Percentiles rank a stretch among this genome's conserved stretches.
These are phyloP conservation scores for Globisporangium abappressorium DNA, from an alignment of 352 stramenopile species.

Conservation along the genomic window DNA sequence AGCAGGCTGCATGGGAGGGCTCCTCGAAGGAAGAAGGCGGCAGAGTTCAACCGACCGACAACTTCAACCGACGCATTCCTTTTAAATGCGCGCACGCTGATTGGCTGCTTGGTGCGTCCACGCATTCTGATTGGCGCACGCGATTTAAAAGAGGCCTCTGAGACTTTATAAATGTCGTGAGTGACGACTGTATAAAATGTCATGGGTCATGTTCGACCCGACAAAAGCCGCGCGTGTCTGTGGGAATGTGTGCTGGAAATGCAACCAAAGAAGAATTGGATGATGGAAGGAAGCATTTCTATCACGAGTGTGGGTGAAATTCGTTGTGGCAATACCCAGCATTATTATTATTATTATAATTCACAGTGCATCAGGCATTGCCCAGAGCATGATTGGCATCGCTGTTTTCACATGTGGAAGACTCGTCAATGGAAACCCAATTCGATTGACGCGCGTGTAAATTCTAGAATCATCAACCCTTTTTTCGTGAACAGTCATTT, in stretches of 20 bases:
- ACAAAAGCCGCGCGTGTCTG: not conserved
- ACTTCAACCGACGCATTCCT: constrained; percentile 29
- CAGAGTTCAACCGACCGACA: constrained; percentile 10
- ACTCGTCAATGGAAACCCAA: not conserved
- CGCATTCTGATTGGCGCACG: not conserved
- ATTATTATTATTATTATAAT: too few species aligned
- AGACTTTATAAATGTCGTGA: not conserved
- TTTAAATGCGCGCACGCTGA: constrained; percentile 25
- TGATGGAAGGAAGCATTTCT: too few species aligned
- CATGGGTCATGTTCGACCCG: too few species aligned
- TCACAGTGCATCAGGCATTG: too few species aligned
- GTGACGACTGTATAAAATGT: not conserved
- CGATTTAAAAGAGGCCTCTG: not conserved
- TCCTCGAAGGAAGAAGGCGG: not conserved
- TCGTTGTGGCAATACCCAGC: too few species aligned
- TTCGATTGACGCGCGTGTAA: not conserved
- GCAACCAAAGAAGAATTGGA: too few species aligned
- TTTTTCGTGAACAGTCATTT: not conserved
- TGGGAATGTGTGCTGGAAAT: not conserved
- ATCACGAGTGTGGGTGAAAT: too few species aligned
- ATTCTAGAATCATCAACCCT: not conserved
- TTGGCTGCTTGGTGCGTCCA: constrained; percentile 14
- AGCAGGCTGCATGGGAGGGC: not conserved
- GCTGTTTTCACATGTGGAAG: not conserved
- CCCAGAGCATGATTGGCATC: too few species aligned